Conservation (phyloP, 345 rosid species). For the Salix brachista region DNA sequence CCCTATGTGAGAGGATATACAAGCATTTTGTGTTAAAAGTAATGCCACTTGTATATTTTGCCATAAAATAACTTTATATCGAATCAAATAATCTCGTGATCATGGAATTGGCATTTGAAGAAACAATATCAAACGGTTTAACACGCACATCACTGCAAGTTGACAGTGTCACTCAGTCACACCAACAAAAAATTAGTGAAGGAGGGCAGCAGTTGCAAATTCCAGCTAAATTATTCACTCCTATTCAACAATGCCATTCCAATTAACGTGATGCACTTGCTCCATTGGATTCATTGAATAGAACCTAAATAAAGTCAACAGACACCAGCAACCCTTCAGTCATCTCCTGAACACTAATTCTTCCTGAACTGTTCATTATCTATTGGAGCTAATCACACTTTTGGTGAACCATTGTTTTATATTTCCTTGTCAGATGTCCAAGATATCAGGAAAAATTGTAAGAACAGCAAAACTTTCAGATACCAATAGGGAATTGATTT, state of each 20-base stretch:
- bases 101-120: background rate
- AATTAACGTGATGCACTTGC: background rate
- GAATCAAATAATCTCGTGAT: background rate
- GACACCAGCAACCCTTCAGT: background rate
- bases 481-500: conserved; percentile 14
- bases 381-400: background rate
- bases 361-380: background rate
- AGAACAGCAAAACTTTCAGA: background rate
- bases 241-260: background rate
- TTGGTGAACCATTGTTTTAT: background rate
- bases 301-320: background rate
- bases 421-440: background rate
- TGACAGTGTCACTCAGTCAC: background rate
- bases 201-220: background rate
- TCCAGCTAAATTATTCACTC: background rate
- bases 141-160: background rate
- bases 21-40: background rate
- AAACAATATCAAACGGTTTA: background rate
- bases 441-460: background rate
- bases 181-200: background rate
- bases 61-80: background rate
- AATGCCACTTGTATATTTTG: background rate
- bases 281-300: background rate
- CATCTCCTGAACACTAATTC: background rate
- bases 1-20: background rate